Conservation (phyloP, 1,139 yeast species). For the Wickerhamomyces sp. region DNA sequence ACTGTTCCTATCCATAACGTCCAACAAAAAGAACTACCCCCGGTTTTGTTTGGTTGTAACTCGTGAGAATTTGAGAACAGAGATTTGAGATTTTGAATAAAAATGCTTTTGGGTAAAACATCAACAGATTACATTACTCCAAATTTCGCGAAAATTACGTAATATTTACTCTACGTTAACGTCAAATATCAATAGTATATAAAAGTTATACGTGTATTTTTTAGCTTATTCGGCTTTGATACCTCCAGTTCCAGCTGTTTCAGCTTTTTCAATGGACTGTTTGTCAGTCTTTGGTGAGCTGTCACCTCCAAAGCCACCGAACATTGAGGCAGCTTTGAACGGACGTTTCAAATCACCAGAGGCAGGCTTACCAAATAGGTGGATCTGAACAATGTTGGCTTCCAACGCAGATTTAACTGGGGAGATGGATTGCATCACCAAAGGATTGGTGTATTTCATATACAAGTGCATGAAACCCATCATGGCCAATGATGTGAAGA, state of each 20-base stretch:
- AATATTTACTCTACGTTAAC: no score
- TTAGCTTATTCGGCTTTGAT: constrained; percentile 79
- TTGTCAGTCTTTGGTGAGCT: constrained; percentile 72
- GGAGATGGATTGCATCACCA: constrained; percentile 89
- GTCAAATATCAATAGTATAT: no score
- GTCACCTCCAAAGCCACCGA: constrained; percentile 66
- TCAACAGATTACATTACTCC: no score
- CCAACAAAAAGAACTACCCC: no score
- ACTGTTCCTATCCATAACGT: not conserved
- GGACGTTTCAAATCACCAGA: constrained; percentile 95
- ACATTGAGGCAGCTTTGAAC: constrained; percentile 82
- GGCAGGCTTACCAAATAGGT: constrained; percentile 79
- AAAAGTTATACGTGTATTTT: no score
- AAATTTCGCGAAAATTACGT: no score
- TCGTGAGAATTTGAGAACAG: no score
- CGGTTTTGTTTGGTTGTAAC: no score
- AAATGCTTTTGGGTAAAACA: no score
- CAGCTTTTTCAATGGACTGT: constrained; percentile 81
- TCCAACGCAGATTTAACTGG: constrained; percentile 90
- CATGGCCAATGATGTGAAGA: constrained; percentile 91
- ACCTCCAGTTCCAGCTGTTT: constrained; percentile 85
- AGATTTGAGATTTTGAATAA: no score
- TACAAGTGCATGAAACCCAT: constrained; percentile 98
- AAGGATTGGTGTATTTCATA: constrained; percentile 97
- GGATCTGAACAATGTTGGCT: constrained; percentile 88